Conservation (phyloP, 1,139 yeast genomes). For the Debaryomyces sp. region DNA sequence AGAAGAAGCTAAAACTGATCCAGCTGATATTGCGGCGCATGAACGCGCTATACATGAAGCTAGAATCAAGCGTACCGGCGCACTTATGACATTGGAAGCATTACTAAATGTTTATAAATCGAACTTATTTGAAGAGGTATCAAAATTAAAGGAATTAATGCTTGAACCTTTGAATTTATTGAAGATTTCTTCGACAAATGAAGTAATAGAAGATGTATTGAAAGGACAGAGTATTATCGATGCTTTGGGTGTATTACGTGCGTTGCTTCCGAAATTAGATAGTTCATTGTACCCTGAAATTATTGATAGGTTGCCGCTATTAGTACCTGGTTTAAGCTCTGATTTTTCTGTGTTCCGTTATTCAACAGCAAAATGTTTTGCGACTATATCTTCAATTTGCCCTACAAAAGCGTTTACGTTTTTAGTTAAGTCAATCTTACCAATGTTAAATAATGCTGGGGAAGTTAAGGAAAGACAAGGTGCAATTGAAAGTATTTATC, state of each 20-base stretch:
- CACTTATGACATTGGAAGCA: slow-evolving; percentile 67
- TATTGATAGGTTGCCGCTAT: slow-evolving; percentile 44
- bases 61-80: slow-evolving; percentile 80
- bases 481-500: slow-evolving; percentile 88
- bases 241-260: slow-evolving; percentile 79
- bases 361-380: slow-evolving; percentile 88
- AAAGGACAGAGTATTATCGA: slow-evolving; percentile 86
- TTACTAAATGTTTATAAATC: slow-evolving; percentile 54
- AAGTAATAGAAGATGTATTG: slow-evolving; percentile 45
- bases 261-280: slow-evolving; percentile 68
- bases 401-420: slow-evolving; percentile 79
- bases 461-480: slow-evolving; percentile 84
- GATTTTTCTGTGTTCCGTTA: slow-evolving; percentile 80
- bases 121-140: slow-evolving; percentile 59
- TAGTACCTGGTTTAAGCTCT: slow-evolving; percentile 68
- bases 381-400: slow-evolving; percentile 73
- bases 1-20: slow-evolving; percentile 75
- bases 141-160: slow-evolving; percentile 69
- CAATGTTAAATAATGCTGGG: slow-evolving; percentile 82
- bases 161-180: slow-evolving; percentile 59
- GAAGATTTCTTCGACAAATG: slow-evolving; percentile 30
- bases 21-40: slow-evolving; percentile 64
- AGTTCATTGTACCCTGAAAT: slow-evolving; percentile 52
- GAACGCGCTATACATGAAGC: slow-evolving; percentile 74
- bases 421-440: slow-evolving; percentile 76